phyloP scores from a whole-genome alignment of 1,284 basidiomycete species.

The Retiboletus flavoniger region DNA sequence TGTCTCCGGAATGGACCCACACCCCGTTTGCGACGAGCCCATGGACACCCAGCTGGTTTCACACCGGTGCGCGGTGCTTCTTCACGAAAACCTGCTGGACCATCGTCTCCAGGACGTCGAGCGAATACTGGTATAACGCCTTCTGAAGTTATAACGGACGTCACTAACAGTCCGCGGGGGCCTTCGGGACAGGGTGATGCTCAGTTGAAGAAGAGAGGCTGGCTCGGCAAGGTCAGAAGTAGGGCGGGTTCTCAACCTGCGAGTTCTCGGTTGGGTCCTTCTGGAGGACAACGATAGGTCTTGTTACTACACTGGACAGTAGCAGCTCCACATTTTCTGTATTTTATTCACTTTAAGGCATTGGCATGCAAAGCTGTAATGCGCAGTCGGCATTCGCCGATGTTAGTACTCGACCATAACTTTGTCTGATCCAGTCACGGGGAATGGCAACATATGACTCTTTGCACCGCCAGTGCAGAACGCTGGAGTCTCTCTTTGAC shows the following conservation, averaged over 20 bases:
- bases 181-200: slow-evolving; percentile 27
- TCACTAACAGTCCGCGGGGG: slow-evolving; percentile 63
- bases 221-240: slow-evolving; percentile 63
- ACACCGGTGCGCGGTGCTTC: slow-evolving; percentile 61
- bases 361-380: slow-evolving; percentile 2
- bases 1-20: slow-evolving; percentile 51
- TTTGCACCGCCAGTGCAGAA: slow-evolving; percentile 83
- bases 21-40: slow-evolving; percentile 56
- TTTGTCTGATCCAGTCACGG: background rate
- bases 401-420: background rate
- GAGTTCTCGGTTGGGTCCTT: slow-evolving; percentile 31
- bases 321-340: slow-evolving; percentile 11
- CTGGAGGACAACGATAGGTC: slow-evolving; percentile 27
- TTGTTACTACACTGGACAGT: slow-evolving; percentile 10
- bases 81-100: slow-evolving; percentile 38
- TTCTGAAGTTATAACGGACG: slow-evolving; percentile 51
- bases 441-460: slow-evolving; percentile 74
- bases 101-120: slow-evolving; percentile 48
- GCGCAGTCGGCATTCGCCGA: slow-evolving; percentile 25
- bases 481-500: slow-evolving; percentile 88
- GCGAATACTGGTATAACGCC: slow-evolving; percentile 33
- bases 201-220: slow-evolving; percentile 49
- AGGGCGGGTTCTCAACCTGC: slow-evolving; percentile 22
- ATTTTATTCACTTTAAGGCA: slow-evolving; percentile 4
- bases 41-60: slow-evolving; percentile 61